Base-by-base conservation (phyloP, 805 yeast species). In the Ogataea thermomethanolica region DNA sequence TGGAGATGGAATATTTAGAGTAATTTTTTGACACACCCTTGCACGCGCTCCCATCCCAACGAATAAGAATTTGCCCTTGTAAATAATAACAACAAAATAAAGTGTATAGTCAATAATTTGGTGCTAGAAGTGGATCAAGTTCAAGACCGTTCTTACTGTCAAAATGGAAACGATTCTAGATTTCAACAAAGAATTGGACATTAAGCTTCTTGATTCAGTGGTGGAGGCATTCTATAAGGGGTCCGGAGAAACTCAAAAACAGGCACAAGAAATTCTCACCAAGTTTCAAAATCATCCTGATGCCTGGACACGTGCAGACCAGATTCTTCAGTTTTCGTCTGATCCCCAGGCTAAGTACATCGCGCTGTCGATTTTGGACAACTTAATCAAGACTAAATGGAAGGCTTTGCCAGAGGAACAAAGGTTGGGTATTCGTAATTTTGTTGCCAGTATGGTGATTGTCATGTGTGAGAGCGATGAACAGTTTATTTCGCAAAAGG, bases 271-370 rank as follows among this genome's bases (percentile, higher is more conserved):
- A 27, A 66, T 83, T 7, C 73, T 85, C 54, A 81, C 84, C 15
- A 77, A 79, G 64, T 90, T 93, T 62, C 96, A 93, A 64, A 95
- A 88, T 47, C 84, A 89, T 62, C 95, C 93, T 3, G 96, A 91
- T 54, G 83, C 97, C 20, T 93, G 99, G 99, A 87, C 84, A 51
- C 77, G 84, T 41, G 93, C 95, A 25, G 98, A 91, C 56, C 79
- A 84, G 62, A 90, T 93, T 45, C 72, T 93, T 49, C 89, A 90
- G 51, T 72, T 69, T 47, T 80, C 95, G 3, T 67, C 70, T 35
- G 84, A 89, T 59, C 73, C 96, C 28, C 96, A 93, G 64, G 75
- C 95, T 24, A 93, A 93, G 66, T 91, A 84, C 64, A 84, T 93
- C 61, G 99, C 96, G 7, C 71, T 93, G 43, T 80, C 95, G 17